Evolutionary conservation across 495 filamentous ascomycete genomes (phyloP).

Genomic region (Hyaloscypha hepaticicola): DNA sequence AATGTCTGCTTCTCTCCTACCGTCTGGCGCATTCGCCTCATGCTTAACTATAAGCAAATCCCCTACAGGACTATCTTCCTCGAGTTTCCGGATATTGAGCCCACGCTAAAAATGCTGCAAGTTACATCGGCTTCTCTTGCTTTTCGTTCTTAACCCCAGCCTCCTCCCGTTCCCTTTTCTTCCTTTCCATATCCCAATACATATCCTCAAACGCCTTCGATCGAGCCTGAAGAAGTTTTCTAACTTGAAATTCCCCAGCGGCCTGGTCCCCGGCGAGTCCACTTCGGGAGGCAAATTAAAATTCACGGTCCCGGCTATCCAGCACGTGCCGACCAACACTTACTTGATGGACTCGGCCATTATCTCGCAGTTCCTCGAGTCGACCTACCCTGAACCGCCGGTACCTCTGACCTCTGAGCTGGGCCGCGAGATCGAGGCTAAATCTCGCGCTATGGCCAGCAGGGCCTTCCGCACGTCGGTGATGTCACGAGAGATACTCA

Average conservation of each 20-base stretch:
- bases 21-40: constrained; percentile 45
- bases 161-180: constrained; percentile 16
- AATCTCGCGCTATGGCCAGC: constrained; percentile 34
- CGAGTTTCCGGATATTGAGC: constrained; percentile 45
- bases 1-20: constrained; percentile 42
- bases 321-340: constrained; percentile 41
- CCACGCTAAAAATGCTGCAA: constrained; percentile 42
- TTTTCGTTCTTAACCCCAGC: constrained; percentile 24
- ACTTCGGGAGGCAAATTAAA: constrained; percentile 30
- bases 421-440: constrained; percentile 37
- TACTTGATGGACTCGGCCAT: constrained; percentile 42
- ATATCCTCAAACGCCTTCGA: constrained; percentile 24
- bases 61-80: constrained; percentile 42
- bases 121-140: constrained; percentile 37
- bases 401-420: constrained; percentile 38
- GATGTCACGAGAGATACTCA: constrained; percentile 39
- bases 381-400: constrained; percentile 39
- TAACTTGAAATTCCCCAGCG: constrained; percentile 31
- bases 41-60: constrained; percentile 45
- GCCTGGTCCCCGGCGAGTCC: constrained; percentile 30
- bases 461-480: constrained; percentile 31
- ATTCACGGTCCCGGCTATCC: constrained; percentile 45
- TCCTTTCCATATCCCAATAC: constrained; percentile 23
- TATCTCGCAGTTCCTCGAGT: constrained; percentile 43
- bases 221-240: constrained; percentile 24